Evolutionary conservation across 139 green algal genomes (phyloP).

Genomic region (Parachlorella kessleri): DNA sequence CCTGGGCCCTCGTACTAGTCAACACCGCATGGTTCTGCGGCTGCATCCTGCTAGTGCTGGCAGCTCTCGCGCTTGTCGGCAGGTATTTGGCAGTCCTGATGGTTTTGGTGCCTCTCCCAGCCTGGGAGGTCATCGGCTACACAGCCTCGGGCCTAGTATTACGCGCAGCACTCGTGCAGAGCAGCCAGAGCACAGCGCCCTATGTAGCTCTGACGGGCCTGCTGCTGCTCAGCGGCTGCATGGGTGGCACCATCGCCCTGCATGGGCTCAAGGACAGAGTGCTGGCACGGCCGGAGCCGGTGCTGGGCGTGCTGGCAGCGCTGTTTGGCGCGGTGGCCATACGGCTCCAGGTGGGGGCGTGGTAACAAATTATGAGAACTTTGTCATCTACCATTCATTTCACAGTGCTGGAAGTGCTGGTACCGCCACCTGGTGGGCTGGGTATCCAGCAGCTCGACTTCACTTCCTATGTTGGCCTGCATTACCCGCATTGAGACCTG

Average conservation of each 20-base stretch:
- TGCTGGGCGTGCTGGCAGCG: not conserved
- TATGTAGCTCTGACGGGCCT: constrained; percentile 17
- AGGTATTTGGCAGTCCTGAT: not conserved
- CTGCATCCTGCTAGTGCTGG: not conserved
- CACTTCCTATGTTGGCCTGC: too few species aligned
- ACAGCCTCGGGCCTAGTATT: not conserved
- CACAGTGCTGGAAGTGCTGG: too few species aligned
- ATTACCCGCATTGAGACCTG: too few species aligned
- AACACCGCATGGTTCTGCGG: constrained; percentile 12
- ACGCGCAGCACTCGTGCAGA: not conserved
- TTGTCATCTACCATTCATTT: too few species aligned
- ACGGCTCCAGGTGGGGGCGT: constrained; percentile 2
- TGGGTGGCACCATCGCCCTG: not conserved
- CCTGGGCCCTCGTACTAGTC: not conserved
- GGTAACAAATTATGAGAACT: too few species aligned
- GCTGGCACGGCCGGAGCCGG: not conserved
- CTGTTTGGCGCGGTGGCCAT: constrained; percentile 1
- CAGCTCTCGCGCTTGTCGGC: not conserved
- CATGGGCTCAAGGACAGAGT: constrained; percentile 4
- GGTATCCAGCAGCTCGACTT: too few species aligned
- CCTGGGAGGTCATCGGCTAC: constrained; percentile 6
- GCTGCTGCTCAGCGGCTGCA: not conserved
- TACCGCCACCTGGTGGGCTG: too few species aligned
- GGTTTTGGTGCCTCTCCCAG: not conserved
- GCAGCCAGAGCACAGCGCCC: not conserved